Conservation (phyloP, 192 early-diverging fungal genomes). For the Podila horticola region DNA sequence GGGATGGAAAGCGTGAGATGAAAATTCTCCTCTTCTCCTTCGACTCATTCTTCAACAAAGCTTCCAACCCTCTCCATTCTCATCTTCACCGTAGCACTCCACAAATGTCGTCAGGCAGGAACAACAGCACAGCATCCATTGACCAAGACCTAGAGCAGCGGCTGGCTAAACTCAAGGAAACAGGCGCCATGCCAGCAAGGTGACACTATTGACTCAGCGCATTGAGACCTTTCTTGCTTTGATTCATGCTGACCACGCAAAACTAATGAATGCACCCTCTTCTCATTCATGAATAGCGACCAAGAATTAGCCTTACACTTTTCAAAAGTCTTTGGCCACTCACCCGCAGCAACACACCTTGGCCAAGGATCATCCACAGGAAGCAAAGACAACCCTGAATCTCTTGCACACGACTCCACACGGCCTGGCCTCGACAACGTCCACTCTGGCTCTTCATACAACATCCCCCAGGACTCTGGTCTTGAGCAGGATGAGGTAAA, state of each 20-base stretch:
- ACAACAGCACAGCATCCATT: neutral
- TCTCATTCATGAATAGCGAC: constrained; percentile 11
- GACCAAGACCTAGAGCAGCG: constrained; percentile 34
- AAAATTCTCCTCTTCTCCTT: neutral
- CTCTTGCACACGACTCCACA: neutral
- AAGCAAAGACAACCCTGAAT: neutral
- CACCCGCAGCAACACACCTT: constrained; percentile 29
- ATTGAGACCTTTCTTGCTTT: neutral
- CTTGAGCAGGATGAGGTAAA: constrained; percentile 42
- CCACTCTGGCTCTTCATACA: constrained; percentile 13
- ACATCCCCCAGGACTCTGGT: constrained; percentile 19
- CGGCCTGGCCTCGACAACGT: neutral
- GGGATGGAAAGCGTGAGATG: too few relatives aligned
- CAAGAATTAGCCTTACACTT: constrained; percentile 40
- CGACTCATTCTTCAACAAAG: neutral
- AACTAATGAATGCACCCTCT: neutral
- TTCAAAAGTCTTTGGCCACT: constrained; percentile 50
- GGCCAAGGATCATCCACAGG: neutral
- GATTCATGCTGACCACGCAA: neutral
- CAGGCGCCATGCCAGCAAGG: constrained; percentile 12
- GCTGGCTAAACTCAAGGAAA: constrained; percentile 34
- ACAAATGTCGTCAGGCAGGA: neutral
- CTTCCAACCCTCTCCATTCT: neutral
- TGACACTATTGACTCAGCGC: neutral
- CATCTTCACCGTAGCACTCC: neutral